phyloP scores from a whole-genome alignment of 768 basidiomycete species.

The Trametes cubensis region DNA sequence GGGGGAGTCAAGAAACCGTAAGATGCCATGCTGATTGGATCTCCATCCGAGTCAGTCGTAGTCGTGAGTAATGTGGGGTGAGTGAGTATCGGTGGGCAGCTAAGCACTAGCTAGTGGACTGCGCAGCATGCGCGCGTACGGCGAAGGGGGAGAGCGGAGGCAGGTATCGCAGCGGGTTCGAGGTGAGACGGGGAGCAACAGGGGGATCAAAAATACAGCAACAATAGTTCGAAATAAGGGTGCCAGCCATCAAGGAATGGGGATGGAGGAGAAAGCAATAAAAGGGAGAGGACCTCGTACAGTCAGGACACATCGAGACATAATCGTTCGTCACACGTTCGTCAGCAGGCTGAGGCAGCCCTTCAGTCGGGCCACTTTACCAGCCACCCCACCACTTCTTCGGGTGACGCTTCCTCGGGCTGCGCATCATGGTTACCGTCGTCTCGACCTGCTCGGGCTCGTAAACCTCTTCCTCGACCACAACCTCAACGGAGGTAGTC shows the following conservation, averaged over 20 bases:
- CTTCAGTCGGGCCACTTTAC: slow-evolving; percentile 22
- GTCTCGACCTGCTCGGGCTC: slow-evolving; percentile 44
- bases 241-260: slow-evolving; percentile 36
- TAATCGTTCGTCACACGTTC: slow-evolving; percentile 34
- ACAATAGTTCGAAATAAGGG: slow-evolving; percentile 17
- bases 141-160: slow-evolving; percentile 28
- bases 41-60: slow-evolving; percentile 28
- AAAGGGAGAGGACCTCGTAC: slow-evolving; percentile 35
- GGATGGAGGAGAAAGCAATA: slow-evolving; percentile 34
- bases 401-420: slow-evolving; percentile 28
- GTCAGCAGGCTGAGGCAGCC: slow-evolving; percentile 10
- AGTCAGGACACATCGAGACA: slow-evolving; percentile 22
- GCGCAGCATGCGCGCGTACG: slow-evolving; percentile 20
- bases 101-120: slow-evolving; percentile 22
- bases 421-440: slow-evolving; percentile 23
- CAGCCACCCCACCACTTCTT: slow-evolving; percentile 34
- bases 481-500: slow-evolving; percentile 69
- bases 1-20: slow-evolving; percentile 23
- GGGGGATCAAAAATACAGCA: slow-evolving; percentile 24
- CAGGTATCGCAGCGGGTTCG: slow-evolving; percentile 27
- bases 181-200: slow-evolving; percentile 36
- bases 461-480: slow-evolving; percentile 60
- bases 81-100: slow-evolving; percentile 18
- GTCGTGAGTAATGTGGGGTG: slow-evolving; percentile 21
- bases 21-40: slow-evolving; percentile 26